phyloP scores from a whole-genome alignment of 495 filamentous ascomycete species.

The Apiosordaria backusii region DNA sequence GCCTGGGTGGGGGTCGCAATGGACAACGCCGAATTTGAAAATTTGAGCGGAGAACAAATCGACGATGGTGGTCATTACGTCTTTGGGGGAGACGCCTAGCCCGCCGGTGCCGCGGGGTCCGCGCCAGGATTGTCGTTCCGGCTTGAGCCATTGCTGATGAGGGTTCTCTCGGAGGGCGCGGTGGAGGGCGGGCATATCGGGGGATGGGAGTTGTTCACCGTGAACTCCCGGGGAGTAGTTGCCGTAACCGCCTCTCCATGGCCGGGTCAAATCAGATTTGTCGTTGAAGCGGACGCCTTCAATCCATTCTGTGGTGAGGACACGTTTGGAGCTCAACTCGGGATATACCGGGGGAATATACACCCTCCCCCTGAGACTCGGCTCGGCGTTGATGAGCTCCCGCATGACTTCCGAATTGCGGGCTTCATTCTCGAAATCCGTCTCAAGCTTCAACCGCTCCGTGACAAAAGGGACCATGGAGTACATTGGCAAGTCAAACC shows the following conservation, averaged over 20 bases:
- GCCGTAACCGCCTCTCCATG: conserved; percentile 74
- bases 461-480: conserved; percentile 83
- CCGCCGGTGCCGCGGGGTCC: conserved; percentile 68
- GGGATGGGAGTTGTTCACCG: conserved; percentile 59
- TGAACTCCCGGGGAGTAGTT: conserved; percentile 73
- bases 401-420: conserved; percentile 83
- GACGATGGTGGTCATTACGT: conserved; percentile 94
- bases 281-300: conserved; percentile 92
- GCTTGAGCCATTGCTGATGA: conserved; percentile 61
- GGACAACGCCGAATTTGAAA: conserved; percentile 90
- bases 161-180: conserved; percentile 43
- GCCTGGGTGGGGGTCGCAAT: conserved; percentile 94
- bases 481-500: conserved; percentile 87
- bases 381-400: conserved; percentile 68
- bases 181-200: conserved; percentile 40
- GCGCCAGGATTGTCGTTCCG: conserved; percentile 73
- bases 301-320: conserved; percentile 97
- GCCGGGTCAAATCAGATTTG: conserved; percentile 66
- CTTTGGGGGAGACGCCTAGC: conserved; percentile 72
- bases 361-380: conserved; percentile 70
- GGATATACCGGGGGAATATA: conserved; percentile 84
- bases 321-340: conserved; percentile 74
- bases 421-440: conserved; percentile 90
- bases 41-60: conserved; percentile 95
- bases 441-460: conserved; percentile 83